Conservation (phyloP, 352 stramenopile species). For the Globisporangium canariense region DNA sequence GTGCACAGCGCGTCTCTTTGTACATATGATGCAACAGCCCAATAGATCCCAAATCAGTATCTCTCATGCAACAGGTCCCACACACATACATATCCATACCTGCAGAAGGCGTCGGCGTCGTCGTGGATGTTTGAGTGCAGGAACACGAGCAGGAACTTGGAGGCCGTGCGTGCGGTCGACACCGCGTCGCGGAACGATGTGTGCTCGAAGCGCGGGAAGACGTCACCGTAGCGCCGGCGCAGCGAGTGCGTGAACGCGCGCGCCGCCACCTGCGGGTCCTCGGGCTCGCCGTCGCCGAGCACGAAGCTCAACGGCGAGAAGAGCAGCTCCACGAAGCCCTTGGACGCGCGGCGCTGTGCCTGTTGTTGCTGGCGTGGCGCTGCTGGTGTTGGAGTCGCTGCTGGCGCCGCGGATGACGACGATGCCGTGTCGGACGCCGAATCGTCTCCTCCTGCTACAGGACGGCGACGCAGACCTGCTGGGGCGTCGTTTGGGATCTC, state of each 20-base stretch:
- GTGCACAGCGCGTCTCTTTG: slow-evolving; percentile 64
- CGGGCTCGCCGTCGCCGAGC: slow-evolving; percentile 60
- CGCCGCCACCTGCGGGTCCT: slow-evolving; percentile 57
- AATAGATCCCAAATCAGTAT: slow-evolving; percentile 9
- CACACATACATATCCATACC: slow-evolving; percentile 22
- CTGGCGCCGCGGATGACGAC: slow-evolving; percentile 9
- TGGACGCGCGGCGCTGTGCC: slow-evolving; percentile 15
- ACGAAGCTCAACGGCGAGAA: slow-evolving; percentile 75
- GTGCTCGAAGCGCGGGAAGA: slow-evolving; percentile 73
- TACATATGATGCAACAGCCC: background rate
- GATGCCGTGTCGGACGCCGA: slow-evolving; percentile 15
- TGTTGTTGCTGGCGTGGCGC: background rate
- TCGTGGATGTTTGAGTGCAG: slow-evolving; percentile 85
- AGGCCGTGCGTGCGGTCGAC: slow-evolving; percentile 68
- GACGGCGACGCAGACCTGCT: slow-evolving; percentile 28
- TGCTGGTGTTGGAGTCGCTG: background rate
- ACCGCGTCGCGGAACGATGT: slow-evolving; percentile 80
- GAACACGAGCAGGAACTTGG: slow-evolving; percentile 84
- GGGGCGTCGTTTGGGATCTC: slow-evolving; percentile 11
- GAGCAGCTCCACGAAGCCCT: slow-evolving; percentile 73
- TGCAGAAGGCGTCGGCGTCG: slow-evolving; percentile 68
- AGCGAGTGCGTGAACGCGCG: slow-evolving; percentile 56
- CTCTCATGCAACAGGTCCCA: background rate
- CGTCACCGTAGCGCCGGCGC: slow-evolving; percentile 51
- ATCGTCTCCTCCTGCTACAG: slow-evolving; percentile 19